Conservation (phyloP, 805 yeast genomes). For the Candida sakaeoensis region DNA sequence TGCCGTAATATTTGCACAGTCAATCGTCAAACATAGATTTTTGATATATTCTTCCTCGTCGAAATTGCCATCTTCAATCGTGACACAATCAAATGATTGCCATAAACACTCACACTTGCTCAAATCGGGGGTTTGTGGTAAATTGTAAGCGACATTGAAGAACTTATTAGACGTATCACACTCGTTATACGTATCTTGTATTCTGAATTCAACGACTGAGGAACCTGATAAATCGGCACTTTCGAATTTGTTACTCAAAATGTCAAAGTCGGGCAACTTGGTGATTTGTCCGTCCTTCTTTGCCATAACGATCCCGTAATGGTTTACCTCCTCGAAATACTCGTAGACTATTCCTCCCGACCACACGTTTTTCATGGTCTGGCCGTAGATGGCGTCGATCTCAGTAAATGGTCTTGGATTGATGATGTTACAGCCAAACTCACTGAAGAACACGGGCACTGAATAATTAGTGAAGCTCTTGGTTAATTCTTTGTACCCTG, state of each 20-base stretch:
- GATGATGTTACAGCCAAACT: conserved; percentile 36
- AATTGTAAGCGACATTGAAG: conserved; percentile 13
- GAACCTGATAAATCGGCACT: conserved; percentile 20
- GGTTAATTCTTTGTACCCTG: conserved; percentile 36
- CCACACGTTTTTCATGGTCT: conserved; percentile 33
- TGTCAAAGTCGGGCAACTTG: conserved; percentile 27
- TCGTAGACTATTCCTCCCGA: conserved; percentile 39
- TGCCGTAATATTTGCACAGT: conserved; percentile 36
- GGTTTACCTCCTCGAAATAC: conserved; percentile 32
- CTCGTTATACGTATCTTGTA: neutral
- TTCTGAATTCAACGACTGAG: conserved; percentile 2
- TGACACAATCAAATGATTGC: conserved; percentile 36
- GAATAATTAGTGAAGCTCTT: conserved; percentile 24
- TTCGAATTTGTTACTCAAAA: conserved; percentile 21
- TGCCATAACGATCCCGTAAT: conserved; percentile 34
- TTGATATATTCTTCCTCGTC: conserved; percentile 19
- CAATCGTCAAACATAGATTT: conserved; percentile 33
- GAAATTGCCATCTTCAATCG: conserved; percentile 21
- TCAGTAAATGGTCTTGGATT: conserved; percentile 38
- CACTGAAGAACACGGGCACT: conserved; percentile 37
- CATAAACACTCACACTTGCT: conserved; percentile 44
- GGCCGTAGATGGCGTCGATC: conserved; percentile 31
- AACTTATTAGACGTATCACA: conserved; percentile 5
- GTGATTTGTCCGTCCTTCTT: conserved; percentile 21
- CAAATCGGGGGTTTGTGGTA: conserved; percentile 42